These are phyloP conservation scores for Sporothrix mexicana DNA, from an alignment of 2,329 filamentous ascomycete genomes.

Conservation along the genomic window DNA sequence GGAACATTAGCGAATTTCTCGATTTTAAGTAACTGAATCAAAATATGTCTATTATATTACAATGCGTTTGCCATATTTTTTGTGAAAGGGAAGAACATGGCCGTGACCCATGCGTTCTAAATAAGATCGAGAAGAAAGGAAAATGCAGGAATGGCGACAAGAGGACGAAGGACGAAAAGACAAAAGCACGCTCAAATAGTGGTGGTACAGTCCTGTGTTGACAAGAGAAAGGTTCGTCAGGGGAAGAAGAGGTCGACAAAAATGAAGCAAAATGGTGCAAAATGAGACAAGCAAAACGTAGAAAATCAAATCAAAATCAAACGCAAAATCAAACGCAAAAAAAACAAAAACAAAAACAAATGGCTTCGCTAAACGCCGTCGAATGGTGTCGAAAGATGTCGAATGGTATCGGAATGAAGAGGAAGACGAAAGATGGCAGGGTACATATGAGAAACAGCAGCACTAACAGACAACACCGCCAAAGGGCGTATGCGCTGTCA, in stretches of 20 bases:
- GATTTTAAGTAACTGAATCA: not conserved
- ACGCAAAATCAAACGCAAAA: constrained; percentile 2
- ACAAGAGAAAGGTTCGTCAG: not conserved
- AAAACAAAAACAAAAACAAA: constrained; percentile 23
- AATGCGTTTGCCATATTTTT: constrained; percentile 1
- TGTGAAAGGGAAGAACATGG: too few relatives aligned
- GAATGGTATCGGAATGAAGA: constrained; percentile 4
- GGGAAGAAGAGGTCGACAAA: not conserved
- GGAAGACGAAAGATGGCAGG: not conserved
- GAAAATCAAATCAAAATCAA: not conserved
- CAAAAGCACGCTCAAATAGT: constrained; percentile 1
- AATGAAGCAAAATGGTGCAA: not conserved
- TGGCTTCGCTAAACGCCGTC: constrained; percentile 31
- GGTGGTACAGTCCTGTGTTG: constrained; percentile 19
- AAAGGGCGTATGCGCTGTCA: constrained; percentile 79
- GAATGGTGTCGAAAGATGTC: constrained; percentile 25
- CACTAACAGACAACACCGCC: constrained; percentile 60
- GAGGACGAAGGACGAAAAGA: not conserved
- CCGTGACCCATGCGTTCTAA: not conserved
- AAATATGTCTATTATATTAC: constrained; percentile 25
- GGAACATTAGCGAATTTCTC: not conserved
- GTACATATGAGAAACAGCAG: not conserved
- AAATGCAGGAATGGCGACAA: not conserved
- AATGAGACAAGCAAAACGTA: not conserved
- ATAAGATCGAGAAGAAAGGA: constrained; percentile 2